A percentile compares a stretch with the other conserved stretches of the same genome.
Conservation (phyloP, 2,329 filamentous ascomycete species). For the Harringtonia aguacate region DNA sequence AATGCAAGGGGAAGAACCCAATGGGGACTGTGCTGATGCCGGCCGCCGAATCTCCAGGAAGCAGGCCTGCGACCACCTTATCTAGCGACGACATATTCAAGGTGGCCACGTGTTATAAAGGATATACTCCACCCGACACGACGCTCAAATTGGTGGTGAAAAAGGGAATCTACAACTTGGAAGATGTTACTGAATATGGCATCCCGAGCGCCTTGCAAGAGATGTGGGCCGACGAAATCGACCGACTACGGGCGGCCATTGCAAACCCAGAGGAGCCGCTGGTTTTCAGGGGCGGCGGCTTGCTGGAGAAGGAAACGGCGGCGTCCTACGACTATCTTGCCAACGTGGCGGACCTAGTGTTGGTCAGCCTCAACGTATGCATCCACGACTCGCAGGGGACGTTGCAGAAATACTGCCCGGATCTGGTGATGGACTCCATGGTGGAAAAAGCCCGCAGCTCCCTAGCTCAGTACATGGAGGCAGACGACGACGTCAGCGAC, state of each 20-base stretch:
- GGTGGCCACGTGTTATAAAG: neutral
- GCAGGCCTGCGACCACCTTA: neutral
- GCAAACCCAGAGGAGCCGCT: neutral
- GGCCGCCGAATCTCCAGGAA: neutral
- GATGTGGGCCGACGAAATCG: neutral
- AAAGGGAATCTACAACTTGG: neutral
- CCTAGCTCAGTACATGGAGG: neutral
- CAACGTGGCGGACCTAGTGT: neutral
- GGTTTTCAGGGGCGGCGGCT: neutral
- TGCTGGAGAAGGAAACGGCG: neutral
- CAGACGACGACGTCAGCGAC: neutral
- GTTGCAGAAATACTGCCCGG: neutral
- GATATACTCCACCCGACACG: neutral
- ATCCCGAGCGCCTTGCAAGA: neutral
- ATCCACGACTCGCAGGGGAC: neutral
- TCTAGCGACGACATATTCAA: neutral
- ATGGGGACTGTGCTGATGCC: neutral
- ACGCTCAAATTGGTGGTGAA: neutral
- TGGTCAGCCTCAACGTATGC: neutral
- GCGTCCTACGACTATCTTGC: neutral
- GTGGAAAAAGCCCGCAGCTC: neutral
- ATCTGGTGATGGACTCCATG: neutral
- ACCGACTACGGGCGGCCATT: neutral
- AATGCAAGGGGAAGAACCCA: neutral
- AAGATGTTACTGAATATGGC: neutral